Evolutionary conservation across 176 grass and related monocot species (phyloP), one percentile per base, ranked within the genome.

Genomic region (Lolium multiflorum): DNA sequence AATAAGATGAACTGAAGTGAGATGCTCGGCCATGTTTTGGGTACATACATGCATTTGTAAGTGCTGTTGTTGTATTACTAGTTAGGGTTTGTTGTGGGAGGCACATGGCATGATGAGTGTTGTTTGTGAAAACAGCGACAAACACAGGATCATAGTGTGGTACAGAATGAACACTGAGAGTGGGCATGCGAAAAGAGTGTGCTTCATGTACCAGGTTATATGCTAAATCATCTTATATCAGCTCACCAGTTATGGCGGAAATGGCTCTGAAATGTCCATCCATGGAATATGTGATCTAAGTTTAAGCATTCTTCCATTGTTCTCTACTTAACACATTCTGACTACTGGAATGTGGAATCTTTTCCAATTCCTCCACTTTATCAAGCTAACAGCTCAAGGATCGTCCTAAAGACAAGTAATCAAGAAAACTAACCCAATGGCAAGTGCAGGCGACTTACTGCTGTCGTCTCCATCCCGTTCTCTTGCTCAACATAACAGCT

Each of bases 1-100:
- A 91, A 91, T 87, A 84, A 91, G 68, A 59, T 74, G 74, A 50
- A 63, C 49, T 68, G 57, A 31, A 43, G 58, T 66, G 81, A 80
- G 74, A 56, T 68, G 54, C 44, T 77, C 21, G 71, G 78, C 61
- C 85, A 46, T 79, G 84, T 75, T 83, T 74, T 80, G 67, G 89
- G 84, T 75, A 57, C 38, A 84, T 75, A 65, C 25, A 84, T 75
- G 57, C 25, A 84, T 91, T 83, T 67, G 41, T 38, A 75, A 76
- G 77, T 25, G 39, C 24, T 71, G 72, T 21, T 85, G 76, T 47
- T 87, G 76, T 76, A 83, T 76, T 52, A 59, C 80, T 79, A 74
- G 39, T 25, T 87, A 63, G 38, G 65, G 58, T 89, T 85, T 83
- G 80, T 67, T 83, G 1, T 74, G 80, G 48, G 47, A 17, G 74